Base-by-base conservation (phyloP, 345 rosid species). In the Murraya paniculata region DNA sequence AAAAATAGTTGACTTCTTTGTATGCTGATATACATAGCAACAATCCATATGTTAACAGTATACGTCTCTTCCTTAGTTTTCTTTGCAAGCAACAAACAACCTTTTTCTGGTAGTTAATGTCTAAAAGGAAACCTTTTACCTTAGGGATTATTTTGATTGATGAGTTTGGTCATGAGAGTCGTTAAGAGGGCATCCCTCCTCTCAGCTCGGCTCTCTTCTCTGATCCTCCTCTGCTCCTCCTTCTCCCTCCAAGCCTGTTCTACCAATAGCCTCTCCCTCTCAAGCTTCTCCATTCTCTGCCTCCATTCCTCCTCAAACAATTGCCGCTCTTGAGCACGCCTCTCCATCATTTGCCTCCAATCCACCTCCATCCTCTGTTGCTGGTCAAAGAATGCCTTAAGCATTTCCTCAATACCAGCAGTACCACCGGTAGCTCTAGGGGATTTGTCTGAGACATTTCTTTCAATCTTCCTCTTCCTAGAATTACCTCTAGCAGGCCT, bases 221-320 rank as follows among this genome's bases (percentile, higher is more conserved):
- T 81, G 3, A 68, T 45, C 81, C 88, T 87, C 79, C 86, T 81
- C 76, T 88, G 88, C 70, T 88, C 91, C 68, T 87, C 92, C 60
- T 78, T 87, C 81, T 90, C 92, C 82, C 85, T 82, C 90, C 90
- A 86, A 27, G 84, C 86, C 84, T 74, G 83, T 75, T 88, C 89
- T 7, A 65, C 80, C 81, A 80, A 68, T 77, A 90, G 66, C 71
- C 90, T 83, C 82, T 88, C 91, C 70, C 85, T 88, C 86, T 88
- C 91, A 19, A 84, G 82, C 80, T 81, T 85, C 84, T 88, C 92
- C 87, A 84, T 87, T 2, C 83, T 73, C 76, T 74, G 80, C 61
- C 86, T 81, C 89, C 91, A 87, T 71, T 90, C 90, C 86, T 86
- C 83, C 84, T 87, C 92, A 60, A 79, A 78, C 78, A 84, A 57